Evolutionary conservation across 2,329 filamentous ascomycete genomes (phyloP).

Genomic region (Sporothrix protearum): DNA sequence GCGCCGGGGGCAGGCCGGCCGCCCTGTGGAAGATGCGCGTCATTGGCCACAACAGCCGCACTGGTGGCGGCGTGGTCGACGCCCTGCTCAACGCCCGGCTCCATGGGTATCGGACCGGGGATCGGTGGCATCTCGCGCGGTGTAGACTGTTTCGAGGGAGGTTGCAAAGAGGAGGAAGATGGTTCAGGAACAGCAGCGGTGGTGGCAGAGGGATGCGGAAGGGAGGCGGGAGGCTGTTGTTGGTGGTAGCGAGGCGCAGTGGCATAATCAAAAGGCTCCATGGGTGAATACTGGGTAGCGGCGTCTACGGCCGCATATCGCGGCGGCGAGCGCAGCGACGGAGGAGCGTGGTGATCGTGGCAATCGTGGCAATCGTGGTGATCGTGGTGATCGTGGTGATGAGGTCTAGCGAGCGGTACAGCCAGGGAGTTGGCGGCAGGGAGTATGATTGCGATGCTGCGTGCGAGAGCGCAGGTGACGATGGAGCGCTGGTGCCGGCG

Average conservation of each 20-base stretch:
- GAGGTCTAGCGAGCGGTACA: background rate
- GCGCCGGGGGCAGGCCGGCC: conserved; percentile 14
- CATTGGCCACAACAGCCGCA: background rate
- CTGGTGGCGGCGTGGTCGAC: conserved; percentile 21
- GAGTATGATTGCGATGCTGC: background rate
- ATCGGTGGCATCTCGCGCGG: conserved; percentile 33
- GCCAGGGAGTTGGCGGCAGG: background rate
- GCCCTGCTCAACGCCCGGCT: conserved; percentile 31
- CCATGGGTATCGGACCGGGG: conserved; percentile 32
- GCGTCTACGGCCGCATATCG: conserved; percentile 42
- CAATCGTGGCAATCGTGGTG: too few relatives aligned
- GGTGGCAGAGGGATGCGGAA: background rate
- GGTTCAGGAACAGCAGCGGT: background rate
- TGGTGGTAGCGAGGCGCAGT: conserved; percentile 20
- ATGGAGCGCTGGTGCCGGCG: conserved; percentile 11
- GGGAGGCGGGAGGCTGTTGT: conserved; percentile 14
- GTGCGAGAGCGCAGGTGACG: conserved; percentile 11
- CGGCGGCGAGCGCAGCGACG: background rate
- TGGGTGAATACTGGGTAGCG: conserved; percentile 48
- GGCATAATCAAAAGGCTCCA: conserved; percentile 45
- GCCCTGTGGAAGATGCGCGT: background rate
- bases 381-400: background rate
- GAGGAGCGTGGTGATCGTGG: background rate
- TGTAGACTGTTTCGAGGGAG: conserved; percentile 18
- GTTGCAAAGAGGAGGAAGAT: background rate